These are phyloP conservation scores for Pichia heedii DNA, from an alignment of 805 yeast species.

Conservation along the genomic window DNA sequence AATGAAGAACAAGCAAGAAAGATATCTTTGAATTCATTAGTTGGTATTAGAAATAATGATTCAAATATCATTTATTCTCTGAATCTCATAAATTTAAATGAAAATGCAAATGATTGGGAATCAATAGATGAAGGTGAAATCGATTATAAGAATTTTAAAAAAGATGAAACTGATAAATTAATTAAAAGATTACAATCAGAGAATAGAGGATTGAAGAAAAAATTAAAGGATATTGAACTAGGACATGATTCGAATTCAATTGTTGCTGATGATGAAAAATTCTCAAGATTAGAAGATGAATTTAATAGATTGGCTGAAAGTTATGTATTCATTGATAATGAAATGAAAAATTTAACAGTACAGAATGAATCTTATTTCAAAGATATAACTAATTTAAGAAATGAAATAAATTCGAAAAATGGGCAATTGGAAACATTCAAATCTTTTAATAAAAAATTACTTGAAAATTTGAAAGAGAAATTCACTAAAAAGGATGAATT, in stretches of 20 bases:
- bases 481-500: constrained; percentile 4
- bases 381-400: constrained; percentile 5
- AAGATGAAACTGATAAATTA: neutral
- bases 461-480: constrained; percentile 10
- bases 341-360: constrained; percentile 7
- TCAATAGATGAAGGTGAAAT: constrained; percentile 12
- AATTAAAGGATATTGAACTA: constrained; percentile 13
- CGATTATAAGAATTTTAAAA: constrained; percentile 7
- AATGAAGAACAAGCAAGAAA: constrained; percentile 10
- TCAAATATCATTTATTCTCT: neutral
- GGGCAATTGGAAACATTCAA: constrained; percentile 1
- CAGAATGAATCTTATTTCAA: constrained; percentile 10
- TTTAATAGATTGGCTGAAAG: constrained; percentile 6
- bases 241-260: constrained; percentile 10
- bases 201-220: constrained; percentile 10
- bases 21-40: constrained; percentile 18
- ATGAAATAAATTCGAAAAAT: constrained; percentile 5
- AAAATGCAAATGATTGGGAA: constrained; percentile 9
- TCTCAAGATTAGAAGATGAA: constrained; percentile 6
- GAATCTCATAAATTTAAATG: constrained; percentile 3
- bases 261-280: constrained; percentile 11
- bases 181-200: constrained; percentile 12
- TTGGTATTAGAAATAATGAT: constrained; percentile 1
- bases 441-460: constrained; percentile 1
- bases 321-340: constrained; percentile 2